Evolutionary conservation across 371 early-diverging fungal species (phyloP).

Genomic region (Cokeromyces recurvatus): DNA sequence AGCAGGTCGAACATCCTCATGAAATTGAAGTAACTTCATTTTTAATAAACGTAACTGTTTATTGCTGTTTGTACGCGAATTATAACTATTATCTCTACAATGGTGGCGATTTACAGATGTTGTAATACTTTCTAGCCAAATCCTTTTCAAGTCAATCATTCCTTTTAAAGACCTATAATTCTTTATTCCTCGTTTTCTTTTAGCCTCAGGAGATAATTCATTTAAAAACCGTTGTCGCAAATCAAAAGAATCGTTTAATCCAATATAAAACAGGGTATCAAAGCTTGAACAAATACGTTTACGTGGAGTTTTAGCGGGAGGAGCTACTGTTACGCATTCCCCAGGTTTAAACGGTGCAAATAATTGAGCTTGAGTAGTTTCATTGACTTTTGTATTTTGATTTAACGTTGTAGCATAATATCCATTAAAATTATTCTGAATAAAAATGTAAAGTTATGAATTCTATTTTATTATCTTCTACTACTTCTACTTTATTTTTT

Average conservation of each 20-base stretch:
- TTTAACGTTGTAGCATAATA: no score
- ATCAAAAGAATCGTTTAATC: constrained; percentile 1
- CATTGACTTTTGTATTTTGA: no score
- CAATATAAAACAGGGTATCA: constrained; percentile 5
- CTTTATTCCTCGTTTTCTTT: constrained; percentile 5
- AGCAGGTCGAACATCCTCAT: constrained; percentile 70
- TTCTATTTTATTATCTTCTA: no score
- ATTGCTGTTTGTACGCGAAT: no score
- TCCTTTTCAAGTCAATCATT: no score
- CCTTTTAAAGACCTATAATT: no score
- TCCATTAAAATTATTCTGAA: no score
- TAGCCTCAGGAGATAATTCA: background rate
- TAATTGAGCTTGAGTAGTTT: background rate
- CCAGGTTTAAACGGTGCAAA: background rate
- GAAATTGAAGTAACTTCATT: constrained; percentile 73
- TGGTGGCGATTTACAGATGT: no score
- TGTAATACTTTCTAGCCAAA: no score
- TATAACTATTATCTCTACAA: no score
- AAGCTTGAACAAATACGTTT: constrained; percentile 8
- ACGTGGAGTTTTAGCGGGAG: background rate
- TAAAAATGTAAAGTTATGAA: no score
- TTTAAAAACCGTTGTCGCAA: constrained; percentile 7
- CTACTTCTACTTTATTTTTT: no score
- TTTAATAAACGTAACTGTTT: constrained; percentile 8
- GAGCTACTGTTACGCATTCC: background rate